Percentiles rank a stretch among this genome's conserved stretches.
Evolutionary conservation across 2,329 filamentous ascomycete species (phyloP).

Genomic region (Gaeumannomyces tritici): DNA sequence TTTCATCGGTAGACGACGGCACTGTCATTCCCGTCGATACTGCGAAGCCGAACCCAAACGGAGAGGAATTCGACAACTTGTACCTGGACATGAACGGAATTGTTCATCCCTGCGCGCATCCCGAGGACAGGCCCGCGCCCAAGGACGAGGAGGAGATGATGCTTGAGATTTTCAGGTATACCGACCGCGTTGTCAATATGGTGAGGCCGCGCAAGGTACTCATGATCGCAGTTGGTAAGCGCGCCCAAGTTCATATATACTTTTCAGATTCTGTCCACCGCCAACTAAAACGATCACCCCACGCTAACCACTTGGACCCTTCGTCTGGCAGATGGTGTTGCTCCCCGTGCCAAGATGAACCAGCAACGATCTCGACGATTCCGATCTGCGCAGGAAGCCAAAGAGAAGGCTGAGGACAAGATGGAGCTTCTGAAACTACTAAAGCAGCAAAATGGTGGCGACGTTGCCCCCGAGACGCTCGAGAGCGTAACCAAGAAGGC

Average conservation of each 20-base stretch:
- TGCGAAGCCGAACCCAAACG: constrained; percentile 83
- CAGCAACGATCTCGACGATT: constrained; percentile 96
- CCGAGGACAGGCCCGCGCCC: constrained; percentile 83
- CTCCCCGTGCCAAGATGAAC: constrained; percentile 98
- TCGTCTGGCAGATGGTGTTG: constrained; percentile 67
- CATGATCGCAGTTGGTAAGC: constrained; percentile 89
- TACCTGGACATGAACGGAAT: constrained; percentile 99
- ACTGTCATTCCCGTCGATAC: constrained; percentile 76
- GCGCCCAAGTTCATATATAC: constrained; percentile 2
- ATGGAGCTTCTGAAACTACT: constrained; percentile 79
- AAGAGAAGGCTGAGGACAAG: constrained; percentile 88
- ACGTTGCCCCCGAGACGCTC: constrained; percentile 49
- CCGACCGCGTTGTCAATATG: constrained; percentile 98
- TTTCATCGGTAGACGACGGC: constrained; percentile 50
- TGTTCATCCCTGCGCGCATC: constrained; percentile 96
- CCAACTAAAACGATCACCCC: constrained; percentile 2
- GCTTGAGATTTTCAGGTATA: constrained; percentile 96
- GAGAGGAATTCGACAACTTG: constrained; percentile 94
- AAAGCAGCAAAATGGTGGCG: constrained; percentile 64
- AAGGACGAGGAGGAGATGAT: constrained; percentile 99
- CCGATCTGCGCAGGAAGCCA: constrained; percentile 84
- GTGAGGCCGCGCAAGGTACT: constrained; percentile 89
- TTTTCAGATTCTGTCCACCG: not conserved
- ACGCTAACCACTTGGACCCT: not conserved
- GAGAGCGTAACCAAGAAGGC: constrained; percentile 70